A percentile compares a stretch with the other conserved stretches of the same genome.
Evolutionary conservation across 441 rosid species (phyloP).

Genomic region (Euphorbia corollata): DNA sequence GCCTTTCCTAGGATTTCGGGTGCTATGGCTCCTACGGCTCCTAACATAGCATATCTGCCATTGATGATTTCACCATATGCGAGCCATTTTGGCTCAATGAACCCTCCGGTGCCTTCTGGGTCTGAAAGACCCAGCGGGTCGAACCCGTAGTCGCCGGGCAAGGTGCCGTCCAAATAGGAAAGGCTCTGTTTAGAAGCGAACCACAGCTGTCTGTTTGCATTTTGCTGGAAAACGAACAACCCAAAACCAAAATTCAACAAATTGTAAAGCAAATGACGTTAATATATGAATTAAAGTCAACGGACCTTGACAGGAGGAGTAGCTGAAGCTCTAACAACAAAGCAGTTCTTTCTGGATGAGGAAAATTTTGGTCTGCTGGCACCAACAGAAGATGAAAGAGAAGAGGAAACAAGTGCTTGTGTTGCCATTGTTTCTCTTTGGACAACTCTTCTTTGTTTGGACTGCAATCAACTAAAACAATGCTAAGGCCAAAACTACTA

Average conservation of each 20-base stretch:
- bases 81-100: constrained; percentile 89
- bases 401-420: constrained; percentile 79
- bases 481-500: neutral
- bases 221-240: constrained; percentile 43
- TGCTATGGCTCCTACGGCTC: constrained; percentile 68
- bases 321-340: constrained; percentile 64
- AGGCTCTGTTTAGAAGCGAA: constrained; percentile 90
- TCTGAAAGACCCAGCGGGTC: constrained; percentile 97
- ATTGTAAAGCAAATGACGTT: neutral
- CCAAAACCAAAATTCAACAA: neutral
- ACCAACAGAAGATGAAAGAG: constrained; percentile 63
- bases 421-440: constrained; percentile 45
- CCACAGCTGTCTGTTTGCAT: constrained; percentile 77
- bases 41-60: constrained; percentile 80
- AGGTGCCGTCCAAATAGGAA: constrained; percentile 76
- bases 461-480: neutral
- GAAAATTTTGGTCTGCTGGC: constrained; percentile 39
- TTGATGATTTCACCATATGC: constrained; percentile 88
- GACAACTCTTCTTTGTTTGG: too few relatives aligned
- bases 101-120: constrained; percentile 91
- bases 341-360: constrained; percentile 43
- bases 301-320: constrained; percentile 89
- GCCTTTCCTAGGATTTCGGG: constrained; percentile 81
- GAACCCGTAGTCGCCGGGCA: constrained; percentile 90
- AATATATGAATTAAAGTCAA: neutral